phyloP scores from a whole-genome alignment of 306 rosid genomes.

The Oxytropis ochrocephala region DNA sequence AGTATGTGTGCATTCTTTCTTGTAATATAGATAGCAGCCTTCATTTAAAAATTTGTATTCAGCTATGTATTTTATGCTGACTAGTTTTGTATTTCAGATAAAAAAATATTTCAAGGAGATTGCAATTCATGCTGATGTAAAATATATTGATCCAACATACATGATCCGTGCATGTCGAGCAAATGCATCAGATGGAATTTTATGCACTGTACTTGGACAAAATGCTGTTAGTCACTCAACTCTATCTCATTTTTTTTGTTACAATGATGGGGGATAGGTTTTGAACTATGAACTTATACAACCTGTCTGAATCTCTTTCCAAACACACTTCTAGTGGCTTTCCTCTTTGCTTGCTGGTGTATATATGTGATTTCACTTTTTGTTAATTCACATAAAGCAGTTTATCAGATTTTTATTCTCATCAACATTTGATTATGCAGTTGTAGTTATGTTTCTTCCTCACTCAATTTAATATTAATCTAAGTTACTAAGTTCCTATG shows the following conservation, averaged over 20 bases:
- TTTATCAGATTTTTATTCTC: too few species aligned
- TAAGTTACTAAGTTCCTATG: neutral
- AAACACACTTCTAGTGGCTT: neutral
- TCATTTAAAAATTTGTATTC: neutral
- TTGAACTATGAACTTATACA: neutral
- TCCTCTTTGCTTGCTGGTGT: neutral
- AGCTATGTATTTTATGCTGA: neutral
- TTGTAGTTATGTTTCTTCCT: neutral
- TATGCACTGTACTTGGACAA: constrained; percentile 93
- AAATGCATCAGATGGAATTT: constrained; percentile 97
- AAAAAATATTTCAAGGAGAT: constrained; percentile 71
- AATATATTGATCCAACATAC: constrained; percentile 94
- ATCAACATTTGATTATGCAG: too few species aligned
- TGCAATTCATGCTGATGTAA: constrained; percentile 79
- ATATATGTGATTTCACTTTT: neutral
- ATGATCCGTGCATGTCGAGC: constrained; percentile 98
- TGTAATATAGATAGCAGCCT: neutral
- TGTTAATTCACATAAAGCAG: neutral
- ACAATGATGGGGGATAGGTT: neutral
- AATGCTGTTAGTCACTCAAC: constrained; percentile 69
- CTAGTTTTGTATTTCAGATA: constrained; percentile 37
- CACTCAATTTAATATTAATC: neutral
- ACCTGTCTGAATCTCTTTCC: neutral
- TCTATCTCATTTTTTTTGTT: neutral
- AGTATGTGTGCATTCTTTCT: neutral